Base-by-base conservation (phyloP, 495 filamentous ascomycete genomes). In the Aspergillus affinis region DNA sequence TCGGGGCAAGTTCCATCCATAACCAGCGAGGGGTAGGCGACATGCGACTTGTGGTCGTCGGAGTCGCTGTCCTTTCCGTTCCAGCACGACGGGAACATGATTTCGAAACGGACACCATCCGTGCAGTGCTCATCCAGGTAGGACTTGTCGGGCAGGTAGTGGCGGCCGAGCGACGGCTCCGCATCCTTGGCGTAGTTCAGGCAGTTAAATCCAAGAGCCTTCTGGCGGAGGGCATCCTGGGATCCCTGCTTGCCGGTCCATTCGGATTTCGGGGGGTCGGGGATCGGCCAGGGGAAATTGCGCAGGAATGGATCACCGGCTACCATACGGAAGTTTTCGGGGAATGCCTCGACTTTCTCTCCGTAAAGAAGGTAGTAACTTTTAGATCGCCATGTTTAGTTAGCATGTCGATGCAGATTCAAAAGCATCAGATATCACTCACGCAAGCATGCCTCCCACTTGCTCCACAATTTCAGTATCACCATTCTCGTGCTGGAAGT, bases 61-160 rank as follows among this genome's bases (percentile, higher is more conserved):
- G 83, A 78, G 58, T 87, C 85, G 20, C 77, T 60, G 57, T 90
- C 82, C 55, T 85, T 81, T 30, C 91, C 90, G 68, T 96, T 89
- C 90, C 91, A 96, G 83, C 92, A 97, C 0, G 89, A 91, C 10
- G 92, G 92, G 77, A 97, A 97, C 83, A 91, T 87, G 54, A 97
- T 71, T 69, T 97, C 91, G 45, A 92, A 74, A 30, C 92, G 86
- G 49, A 97, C 65, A 51, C 92, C 92, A 62, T 94, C 83, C 0
- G 68, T 66, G 68, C 92, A 96, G 65, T 93, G 83, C 45, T 75
- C 79, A 65, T 96, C 91, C 29, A 95, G 78, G 63, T 80, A 94
- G 1, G 72, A 72, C 80, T 96, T 94, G 57, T 88, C 83, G 0
- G 93, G 93, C 65, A 98, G 49, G 65, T 82, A 86, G 69, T 94